A percentile compares a stretch with the other conserved stretches of the same genome.
phyloP scores from a whole-genome alignment of 345 rosid species.

The Orychophragmus violaceus region DNA sequence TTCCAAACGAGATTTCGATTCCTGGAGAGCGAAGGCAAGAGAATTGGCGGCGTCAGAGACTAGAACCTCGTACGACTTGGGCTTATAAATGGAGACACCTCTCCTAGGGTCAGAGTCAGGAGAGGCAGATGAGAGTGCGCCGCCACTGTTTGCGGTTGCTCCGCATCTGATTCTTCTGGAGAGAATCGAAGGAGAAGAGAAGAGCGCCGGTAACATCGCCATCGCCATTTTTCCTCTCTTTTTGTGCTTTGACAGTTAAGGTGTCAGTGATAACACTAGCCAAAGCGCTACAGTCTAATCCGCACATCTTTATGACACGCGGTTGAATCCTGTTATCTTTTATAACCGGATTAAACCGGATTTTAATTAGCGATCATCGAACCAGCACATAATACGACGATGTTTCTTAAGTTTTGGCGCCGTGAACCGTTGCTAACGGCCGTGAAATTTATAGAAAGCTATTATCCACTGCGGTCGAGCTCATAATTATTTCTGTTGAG shows the following conservation, averaged over 20 bases:
- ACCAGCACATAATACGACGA: neutral
- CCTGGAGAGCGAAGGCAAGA: constrained; percentile 67
- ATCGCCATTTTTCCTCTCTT: constrained; percentile 22
- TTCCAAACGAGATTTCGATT: constrained; percentile 69
- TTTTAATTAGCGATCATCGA: neutral
- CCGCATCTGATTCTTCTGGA: constrained; percentile 31
- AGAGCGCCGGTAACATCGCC: constrained; percentile 35
- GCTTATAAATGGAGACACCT: constrained; percentile 80
- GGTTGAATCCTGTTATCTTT: neutral
- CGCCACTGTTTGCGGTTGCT: constrained; percentile 13
- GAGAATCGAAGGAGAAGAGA: constrained; percentile 18
- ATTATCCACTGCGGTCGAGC: neutral
- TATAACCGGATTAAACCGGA: neutral
- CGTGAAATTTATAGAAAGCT: neutral
- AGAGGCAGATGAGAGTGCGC: constrained; percentile 25
- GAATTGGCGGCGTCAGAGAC: constrained; percentile 73
- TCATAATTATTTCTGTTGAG: neutral
- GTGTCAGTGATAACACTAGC: constrained; percentile 2
- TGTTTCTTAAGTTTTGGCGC: neutral
- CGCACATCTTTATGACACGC: constrained; percentile 16
- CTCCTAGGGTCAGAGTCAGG: constrained; percentile 36
- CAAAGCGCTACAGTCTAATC: constrained; percentile 5
- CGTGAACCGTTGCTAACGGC: neutral
- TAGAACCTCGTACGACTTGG: constrained; percentile 79
- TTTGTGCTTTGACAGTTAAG: neutral